Base-by-base conservation (phyloP, 2,329 filamentous ascomycete genomes). In the Nemania sp. region DNA sequence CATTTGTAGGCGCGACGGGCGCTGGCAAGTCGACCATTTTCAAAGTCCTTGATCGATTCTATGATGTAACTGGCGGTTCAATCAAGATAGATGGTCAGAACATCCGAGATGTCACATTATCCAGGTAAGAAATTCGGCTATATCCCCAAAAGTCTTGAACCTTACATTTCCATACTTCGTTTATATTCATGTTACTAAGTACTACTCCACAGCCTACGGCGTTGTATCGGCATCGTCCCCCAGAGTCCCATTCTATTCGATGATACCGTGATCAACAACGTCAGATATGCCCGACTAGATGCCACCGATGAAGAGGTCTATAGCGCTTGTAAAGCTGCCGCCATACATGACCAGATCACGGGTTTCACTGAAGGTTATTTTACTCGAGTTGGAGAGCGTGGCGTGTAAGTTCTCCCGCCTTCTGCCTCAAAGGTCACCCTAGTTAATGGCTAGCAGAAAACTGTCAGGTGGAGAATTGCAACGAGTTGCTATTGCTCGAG, bases 381-480 rank as follows among this genome's bases (percentile, higher is more conserved):
- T 24, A 87, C 85, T 43, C 83, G 82, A 70, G 85, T 87, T 41
- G 85, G 85, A 64, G 85, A 87, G 69, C 82, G 85, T 3, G 85
- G 85, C 8, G 77, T 86, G 64, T 85, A 82, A 74, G 77, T 74
- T 61, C 6, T 8, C 49, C 11, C 6, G 26, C 15, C 5, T 32
- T 4, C 11, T 38, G 18, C n/a, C 8, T 47, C 1, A 5, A 51
- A 27, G n/a, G 11, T 43, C 47, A n/a, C 45, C 1, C 4, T 47
- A 66, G 15, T 68, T 77, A 32, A 77, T 59, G 26, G 35, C 2
- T 29, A n/a, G 7, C 66, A 85, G 83, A 60, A 89, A 89, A 80
- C 79, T 92, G 1, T 91, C 89, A 3, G 89, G 89, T 1, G 89
- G 89, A 26, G 89, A 92, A 75, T 79, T 90, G 5, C 89, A 92